A percentile compares a stretch with the other conserved stretches of the same genome.
Evolutionary conservation across 768 basidiomycete genomes (phyloP).

Genomic region (Pilatotrama ljubarskyi): DNA sequence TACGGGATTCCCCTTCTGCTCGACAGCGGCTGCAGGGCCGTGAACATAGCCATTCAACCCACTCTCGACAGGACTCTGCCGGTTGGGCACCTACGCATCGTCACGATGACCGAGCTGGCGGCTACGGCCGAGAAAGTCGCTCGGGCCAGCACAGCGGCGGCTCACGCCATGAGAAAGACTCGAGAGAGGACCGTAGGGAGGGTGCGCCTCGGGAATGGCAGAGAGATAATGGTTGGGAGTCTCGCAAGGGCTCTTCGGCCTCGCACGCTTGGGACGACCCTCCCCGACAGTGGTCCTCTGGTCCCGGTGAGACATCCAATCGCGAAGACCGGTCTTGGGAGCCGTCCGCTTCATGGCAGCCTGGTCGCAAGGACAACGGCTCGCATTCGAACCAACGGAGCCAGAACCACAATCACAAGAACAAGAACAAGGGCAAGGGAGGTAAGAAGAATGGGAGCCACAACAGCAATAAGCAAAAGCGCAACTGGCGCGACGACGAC

Average conservation of each 20-base stretch:
- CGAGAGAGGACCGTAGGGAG: constrained; percentile 42
- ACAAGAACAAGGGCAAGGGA: constrained; percentile 35
- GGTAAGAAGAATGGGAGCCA: constrained; percentile 38
- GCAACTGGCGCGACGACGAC: constrained; percentile 56
- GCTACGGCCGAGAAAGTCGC: constrained; percentile 13
- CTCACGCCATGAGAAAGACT: constrained; percentile 38
- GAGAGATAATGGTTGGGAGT: constrained; percentile 37
- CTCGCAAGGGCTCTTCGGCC: background rate
- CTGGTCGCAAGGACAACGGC: constrained; percentile 34
- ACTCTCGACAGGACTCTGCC: constrained; percentile 8
- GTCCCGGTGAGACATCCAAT: constrained; percentile 14
- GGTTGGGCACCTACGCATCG: constrained; percentile 12
- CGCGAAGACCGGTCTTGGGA: constrained; percentile 31
- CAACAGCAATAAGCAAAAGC: constrained; percentile 36
- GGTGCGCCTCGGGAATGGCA: constrained; percentile 40
- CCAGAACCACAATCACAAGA: constrained; percentile 33
- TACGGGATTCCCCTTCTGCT: constrained; percentile 5
- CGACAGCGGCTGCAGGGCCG: background rate
- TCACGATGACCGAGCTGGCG: constrained; percentile 17
- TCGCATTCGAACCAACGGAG: constrained; percentile 21
- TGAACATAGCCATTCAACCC: constrained; percentile 8
- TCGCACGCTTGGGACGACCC: constrained; percentile 26
- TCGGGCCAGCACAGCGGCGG: constrained; percentile 3
- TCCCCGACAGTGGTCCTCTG: constrained; percentile 22
- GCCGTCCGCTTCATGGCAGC: constrained; percentile 33